Conservation (phyloP, 768 basidiomycete genomes). For the Rhodotorula kratochvilovae region DNA sequence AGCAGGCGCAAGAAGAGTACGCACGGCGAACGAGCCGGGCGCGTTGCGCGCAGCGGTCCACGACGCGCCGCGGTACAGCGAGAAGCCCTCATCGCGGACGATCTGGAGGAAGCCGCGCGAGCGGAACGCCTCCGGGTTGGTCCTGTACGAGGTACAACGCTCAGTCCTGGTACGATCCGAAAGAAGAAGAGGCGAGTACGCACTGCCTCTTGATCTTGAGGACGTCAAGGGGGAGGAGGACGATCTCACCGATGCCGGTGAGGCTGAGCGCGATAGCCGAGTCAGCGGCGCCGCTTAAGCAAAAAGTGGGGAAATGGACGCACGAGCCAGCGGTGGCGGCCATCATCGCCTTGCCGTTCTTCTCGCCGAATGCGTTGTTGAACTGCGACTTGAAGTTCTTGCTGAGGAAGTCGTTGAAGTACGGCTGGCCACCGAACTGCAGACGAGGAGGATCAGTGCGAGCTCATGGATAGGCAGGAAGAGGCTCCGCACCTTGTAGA, state of each 20-base stretch:
- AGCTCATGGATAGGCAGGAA: too few relatives aligned
- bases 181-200: background rate
- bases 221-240: constrained; percentile 90
- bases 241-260: constrained; percentile 90
- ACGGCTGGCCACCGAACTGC: constrained; percentile 98
- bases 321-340: constrained; percentile 92
- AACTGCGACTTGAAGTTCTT: constrained; percentile 76
- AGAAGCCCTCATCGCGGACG: constrained; percentile 82
- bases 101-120: constrained; percentile 86
- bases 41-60: constrained; percentile 96
- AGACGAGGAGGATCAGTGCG: too few relatives aligned
- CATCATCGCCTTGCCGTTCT: constrained; percentile 91
- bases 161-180: background rate
- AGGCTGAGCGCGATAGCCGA: constrained; percentile 47
- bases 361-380: constrained; percentile 80
- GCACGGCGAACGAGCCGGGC: constrained; percentile 86
- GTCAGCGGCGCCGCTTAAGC: background rate
- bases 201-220: constrained; percentile 98
- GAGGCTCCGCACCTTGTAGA: constrained; percentile 41
- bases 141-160: constrained; percentile 31
- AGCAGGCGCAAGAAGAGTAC: constrained; percentile 45
- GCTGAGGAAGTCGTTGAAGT: constrained; percentile 86
- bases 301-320: constrained; percentile 37
- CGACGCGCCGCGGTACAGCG: constrained; percentile 94
- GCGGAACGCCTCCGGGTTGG: constrained; percentile 94